These are phyloP conservation scores for Tulasnella sp. DNA, from an alignment of 768 basidiomycete species.

Conservation along the genomic window DNA sequence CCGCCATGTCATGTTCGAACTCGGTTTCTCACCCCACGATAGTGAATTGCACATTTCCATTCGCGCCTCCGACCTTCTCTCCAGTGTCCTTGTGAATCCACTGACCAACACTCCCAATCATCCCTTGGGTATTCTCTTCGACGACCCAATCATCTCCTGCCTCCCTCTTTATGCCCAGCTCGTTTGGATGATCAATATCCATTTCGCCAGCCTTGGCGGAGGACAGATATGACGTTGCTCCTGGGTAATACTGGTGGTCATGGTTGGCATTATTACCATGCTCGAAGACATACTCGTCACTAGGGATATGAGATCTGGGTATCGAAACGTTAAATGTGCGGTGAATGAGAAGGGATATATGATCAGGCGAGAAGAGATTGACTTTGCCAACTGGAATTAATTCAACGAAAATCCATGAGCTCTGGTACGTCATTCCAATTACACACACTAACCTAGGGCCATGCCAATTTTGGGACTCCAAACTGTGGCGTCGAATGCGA, in stretches of 20 bases:
- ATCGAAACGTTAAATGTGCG: constrained; percentile 93
- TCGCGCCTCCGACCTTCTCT: constrained; percentile 53
- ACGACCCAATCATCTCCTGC: constrained; percentile 21
- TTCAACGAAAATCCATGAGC: background rate
- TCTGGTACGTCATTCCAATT: too few species aligned
- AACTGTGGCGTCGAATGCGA: constrained; percentile 72
- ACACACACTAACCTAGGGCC: constrained; percentile 50
- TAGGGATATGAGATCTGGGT: constrained; percentile 81
- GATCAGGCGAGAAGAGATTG: constrained; percentile 83
- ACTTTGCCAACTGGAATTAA: constrained; percentile 60
- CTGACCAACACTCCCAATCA: constrained; percentile 37
- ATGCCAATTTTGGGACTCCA: constrained; percentile 83
- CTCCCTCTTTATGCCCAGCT: constrained; percentile 20
- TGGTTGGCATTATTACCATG: constrained; percentile 75
- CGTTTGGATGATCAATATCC: constrained; percentile 16
- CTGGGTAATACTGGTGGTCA: background rate
- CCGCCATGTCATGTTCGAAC: background rate
- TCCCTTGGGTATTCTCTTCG: constrained; percentile 31
- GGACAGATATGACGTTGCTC: too few species aligned
- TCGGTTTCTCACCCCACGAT: constrained; percentile 66
- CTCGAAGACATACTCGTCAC: constrained; percentile 73
- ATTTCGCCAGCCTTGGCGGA: constrained; percentile 26
- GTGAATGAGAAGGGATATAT: constrained; percentile 80
- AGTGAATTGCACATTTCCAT: constrained; percentile 66
- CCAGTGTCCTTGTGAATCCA: constrained; percentile 73